Conservation (phyloP, 2,329 filamentous ascomycete species). For the Penicillium hesseltinei region DNA sequence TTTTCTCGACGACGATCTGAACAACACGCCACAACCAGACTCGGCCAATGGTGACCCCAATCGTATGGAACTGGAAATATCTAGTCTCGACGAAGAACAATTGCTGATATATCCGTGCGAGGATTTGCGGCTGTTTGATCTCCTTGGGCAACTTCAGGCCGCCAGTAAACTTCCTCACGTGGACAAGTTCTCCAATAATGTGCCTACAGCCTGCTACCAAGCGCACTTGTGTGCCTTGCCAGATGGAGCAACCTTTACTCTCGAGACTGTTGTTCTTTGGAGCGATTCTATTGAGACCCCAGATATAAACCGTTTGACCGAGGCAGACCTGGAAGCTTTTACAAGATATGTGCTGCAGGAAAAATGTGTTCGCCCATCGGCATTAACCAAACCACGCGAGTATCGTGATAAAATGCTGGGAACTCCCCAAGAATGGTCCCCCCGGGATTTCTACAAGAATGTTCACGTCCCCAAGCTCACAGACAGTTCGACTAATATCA, state of each 20-base stretch:
- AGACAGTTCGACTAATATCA: conserved; percentile 33
- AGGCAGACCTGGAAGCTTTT: conserved; percentile 24
- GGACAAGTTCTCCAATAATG: conserved; percentile 26
- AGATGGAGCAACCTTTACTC: conserved; percentile 22
- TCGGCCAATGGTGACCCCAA: conserved; percentile 9
- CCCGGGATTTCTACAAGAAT: conserved; percentile 48
- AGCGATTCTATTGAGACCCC: conserved; percentile 33
- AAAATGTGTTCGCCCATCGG: conserved; percentile 7
- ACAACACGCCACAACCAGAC: background rate
- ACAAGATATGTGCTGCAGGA: conserved; percentile 31
- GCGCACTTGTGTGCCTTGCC: conserved; percentile 22
- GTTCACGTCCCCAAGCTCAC: conserved; percentile 45
- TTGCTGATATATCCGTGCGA: conserved; percentile 22
- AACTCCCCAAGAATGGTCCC: conserved; percentile 26
- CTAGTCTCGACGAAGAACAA: conserved; percentile 12
- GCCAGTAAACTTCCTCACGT: conserved; percentile 22
- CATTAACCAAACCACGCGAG: background rate
- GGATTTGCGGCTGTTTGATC: conserved; percentile 13
- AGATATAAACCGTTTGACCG: conserved; percentile 18
- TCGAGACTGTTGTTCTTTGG: conserved; percentile 38
- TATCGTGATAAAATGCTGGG: conserved; percentile 17
- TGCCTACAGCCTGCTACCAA: conserved; percentile 33
- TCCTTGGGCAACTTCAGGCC: conserved; percentile 27
- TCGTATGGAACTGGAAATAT: conserved; percentile 22
- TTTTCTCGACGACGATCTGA: background rate